Evolutionary conservation across 2,329 filamentous ascomycete genomes (phyloP).

Genomic region (Microdochium nivale): DNA sequence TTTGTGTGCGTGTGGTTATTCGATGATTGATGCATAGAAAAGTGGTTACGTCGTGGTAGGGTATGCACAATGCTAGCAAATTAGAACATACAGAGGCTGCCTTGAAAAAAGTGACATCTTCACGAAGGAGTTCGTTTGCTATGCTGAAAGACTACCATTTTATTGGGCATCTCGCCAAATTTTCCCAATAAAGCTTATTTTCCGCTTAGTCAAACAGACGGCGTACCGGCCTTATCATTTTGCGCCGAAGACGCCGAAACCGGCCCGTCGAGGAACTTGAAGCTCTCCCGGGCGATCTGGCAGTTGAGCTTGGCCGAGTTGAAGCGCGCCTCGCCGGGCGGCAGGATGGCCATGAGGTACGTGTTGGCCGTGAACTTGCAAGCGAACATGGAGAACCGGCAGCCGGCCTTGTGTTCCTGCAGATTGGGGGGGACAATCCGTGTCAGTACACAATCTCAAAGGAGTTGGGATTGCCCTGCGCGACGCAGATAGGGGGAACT

Average conservation of each 20-base stretch:
- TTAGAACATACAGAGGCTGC: too few species aligned
- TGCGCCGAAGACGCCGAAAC: neutral
- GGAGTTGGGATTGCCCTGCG: neutral
- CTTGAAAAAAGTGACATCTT: too few species aligned
- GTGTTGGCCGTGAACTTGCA: conserved; percentile 96
- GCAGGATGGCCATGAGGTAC: conserved; percentile 86
- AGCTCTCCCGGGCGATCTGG: conserved; percentile 75
- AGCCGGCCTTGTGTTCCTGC: conserved; percentile 62
- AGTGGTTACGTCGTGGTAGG: too few species aligned
- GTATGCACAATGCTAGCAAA: too few species aligned
- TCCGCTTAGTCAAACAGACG: neutral
- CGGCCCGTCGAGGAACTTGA: conserved; percentile 57
- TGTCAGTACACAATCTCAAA: neutral
- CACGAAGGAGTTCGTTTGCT: too few species aligned
- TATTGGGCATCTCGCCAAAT: too few species aligned
- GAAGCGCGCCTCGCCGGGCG: conserved; percentile 83
- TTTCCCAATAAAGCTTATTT: too few species aligned
- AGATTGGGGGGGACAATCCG: neutral
- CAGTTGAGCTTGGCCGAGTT: conserved; percentile 89
- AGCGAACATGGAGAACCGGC: conserved; percentile 85
- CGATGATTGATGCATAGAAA: too few species aligned
- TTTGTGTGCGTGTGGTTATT: too few species aligned
- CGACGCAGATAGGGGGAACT: conserved; percentile 3
- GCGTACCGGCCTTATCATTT: neutral
- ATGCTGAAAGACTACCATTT: too few species aligned